Conservation (phyloP, 345 rosid species). For the Anacardium occidentale region DNA sequence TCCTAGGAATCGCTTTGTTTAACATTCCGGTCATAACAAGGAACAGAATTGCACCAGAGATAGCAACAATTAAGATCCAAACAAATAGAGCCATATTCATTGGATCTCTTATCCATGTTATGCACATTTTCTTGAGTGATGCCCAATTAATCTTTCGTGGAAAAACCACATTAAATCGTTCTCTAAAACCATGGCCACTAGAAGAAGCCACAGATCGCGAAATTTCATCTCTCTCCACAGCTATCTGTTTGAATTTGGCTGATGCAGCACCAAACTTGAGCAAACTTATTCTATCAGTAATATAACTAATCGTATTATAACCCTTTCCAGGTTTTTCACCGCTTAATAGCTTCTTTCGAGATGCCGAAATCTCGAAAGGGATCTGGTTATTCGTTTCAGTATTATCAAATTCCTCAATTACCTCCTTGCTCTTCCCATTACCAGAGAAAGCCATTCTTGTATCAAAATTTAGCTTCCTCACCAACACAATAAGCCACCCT, state of each 20-base stretch:
- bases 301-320: slow-evolving; percentile 20
- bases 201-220: slow-evolving; percentile 62
- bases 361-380: slow-evolving; percentile 45
- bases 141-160: slow-evolving; percentile 66
- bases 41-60: slow-evolving; percentile 91
- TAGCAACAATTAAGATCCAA: slow-evolving; percentile 72
- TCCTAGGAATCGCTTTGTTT: slow-evolving; percentile 58
- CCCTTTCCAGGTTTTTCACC: slow-evolving; percentile 35
- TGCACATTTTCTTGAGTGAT: slow-evolving; percentile 50
- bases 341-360: slow-evolving; percentile 43
- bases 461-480: slow-evolving; percentile 13
- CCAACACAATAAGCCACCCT: neutral
- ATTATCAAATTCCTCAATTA: slow-evolving; percentile 45
- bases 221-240: slow-evolving; percentile 58
- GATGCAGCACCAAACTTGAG: slow-evolving; percentile 71
- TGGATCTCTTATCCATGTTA: slow-evolving; percentile 73
- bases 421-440: slow-evolving; percentile 38
- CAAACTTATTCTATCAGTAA: slow-evolving; percentile 42
- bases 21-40: slow-evolving; percentile 98
- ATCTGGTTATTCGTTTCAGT: slow-evolving; percentile 22
- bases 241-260: slow-evolving; percentile 58
- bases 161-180: slow-evolving; percentile 54
- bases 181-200: slow-evolving; percentile 47
- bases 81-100: slow-evolving; percentile 77
- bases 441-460: slow-evolving; percentile 43